Percentiles rank a stretch among this genome's conserved stretches.
These are phyloP conservation scores for Musa acuminata DNA, from an alignment of 176 grass and related monocot species.

Conservation along the genomic window DNA sequence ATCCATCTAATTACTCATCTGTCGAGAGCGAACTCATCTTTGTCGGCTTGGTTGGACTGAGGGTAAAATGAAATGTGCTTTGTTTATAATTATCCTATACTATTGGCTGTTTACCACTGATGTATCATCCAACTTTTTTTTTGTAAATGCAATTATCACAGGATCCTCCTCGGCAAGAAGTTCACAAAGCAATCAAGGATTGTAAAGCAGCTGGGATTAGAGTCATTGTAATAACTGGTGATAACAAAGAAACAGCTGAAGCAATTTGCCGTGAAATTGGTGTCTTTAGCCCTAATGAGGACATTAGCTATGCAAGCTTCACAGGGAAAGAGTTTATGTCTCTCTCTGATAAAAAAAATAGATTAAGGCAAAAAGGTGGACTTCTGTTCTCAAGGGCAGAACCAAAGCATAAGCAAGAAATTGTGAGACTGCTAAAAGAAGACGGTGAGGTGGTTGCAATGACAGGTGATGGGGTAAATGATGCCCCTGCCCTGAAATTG, in stretches of 20 bases:
- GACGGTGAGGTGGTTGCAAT: conserved; percentile 34
- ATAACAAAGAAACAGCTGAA: conserved; percentile 33
- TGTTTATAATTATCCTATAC: not conserved
- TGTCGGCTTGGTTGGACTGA: conserved; percentile 30
- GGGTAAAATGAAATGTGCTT: conserved; percentile 10
- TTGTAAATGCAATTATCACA: not conserved
- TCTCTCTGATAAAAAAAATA: conserved; percentile 12
- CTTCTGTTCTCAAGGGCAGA: conserved; percentile 37
- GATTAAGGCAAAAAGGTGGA: conserved; percentile 23
- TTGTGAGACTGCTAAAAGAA: conserved; percentile 28
- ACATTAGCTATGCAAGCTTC: conserved; percentile 22
- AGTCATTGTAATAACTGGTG: conserved; percentile 33
- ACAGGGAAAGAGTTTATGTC: conserved; percentile 30
- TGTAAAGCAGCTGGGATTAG: conserved; percentile 24
- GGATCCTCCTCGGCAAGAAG: conserved; percentile 36
- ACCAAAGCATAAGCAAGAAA: conserved; percentile 36
- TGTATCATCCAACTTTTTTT: not conserved
- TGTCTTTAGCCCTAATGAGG: conserved; percentile 25
- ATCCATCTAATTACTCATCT: conserved; percentile 32
- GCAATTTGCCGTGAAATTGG: conserved; percentile 30
- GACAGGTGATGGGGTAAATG: conserved; percentile 35
- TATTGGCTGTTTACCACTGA: not conserved
- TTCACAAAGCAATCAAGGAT: conserved; percentile 24
- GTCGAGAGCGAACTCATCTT: conserved; percentile 31
- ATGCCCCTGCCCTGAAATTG: conserved; percentile 32